phyloP scores from a whole-genome alignment of 1,139 yeast genomes.

The Scheffersomyces parashehatae region DNA sequence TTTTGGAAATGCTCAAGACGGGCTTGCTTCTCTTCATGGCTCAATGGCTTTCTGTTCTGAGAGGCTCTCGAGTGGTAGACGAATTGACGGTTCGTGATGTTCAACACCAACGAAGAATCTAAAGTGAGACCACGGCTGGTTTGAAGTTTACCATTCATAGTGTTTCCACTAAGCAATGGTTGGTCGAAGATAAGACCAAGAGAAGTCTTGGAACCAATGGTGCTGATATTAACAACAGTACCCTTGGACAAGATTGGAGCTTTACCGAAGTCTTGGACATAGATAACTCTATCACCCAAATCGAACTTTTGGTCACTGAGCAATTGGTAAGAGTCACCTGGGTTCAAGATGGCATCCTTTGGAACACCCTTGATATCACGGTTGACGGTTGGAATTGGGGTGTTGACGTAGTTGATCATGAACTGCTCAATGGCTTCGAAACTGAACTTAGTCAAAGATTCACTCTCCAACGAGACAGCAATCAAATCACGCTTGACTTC shows the following conservation, averaged over 20 bases:
- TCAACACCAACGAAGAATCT: slow-evolving; percentile 80
- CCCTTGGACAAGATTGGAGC: slow-evolving; percentile 89
- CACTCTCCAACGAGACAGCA: slow-evolving; percentile 75
- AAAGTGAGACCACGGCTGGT: slow-evolving; percentile 83
- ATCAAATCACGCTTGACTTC: slow-evolving; percentile 55
- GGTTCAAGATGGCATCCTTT: slow-evolving; percentile 76
- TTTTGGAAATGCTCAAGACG: slow-evolving; percentile 18
- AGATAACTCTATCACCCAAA: slow-evolving; percentile 88
- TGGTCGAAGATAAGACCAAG: slow-evolving; percentile 81
- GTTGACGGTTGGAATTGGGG: slow-evolving; percentile 42
- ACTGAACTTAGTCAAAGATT: slow-evolving; percentile 69
- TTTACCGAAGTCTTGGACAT: slow-evolving; percentile 84
- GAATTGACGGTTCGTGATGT: slow-evolving; percentile 71
- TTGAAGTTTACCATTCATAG: slow-evolving; percentile 71
- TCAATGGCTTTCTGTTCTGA: slow-evolving; percentile 36
- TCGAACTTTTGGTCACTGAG: slow-evolving; percentile 75
- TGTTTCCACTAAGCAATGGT: slow-evolving; percentile 80
- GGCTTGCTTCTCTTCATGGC: slow-evolving; percentile 23
- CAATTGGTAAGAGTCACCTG: slow-evolving; percentile 69
- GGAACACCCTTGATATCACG: slow-evolving; percentile 82
- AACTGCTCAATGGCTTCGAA: slow-evolving; percentile 68
- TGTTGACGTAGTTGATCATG: slow-evolving; percentile 49
- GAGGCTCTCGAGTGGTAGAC: slow-evolving; percentile 76
- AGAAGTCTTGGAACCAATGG: slow-evolving; percentile 57
- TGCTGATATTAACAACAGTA: slow-evolving; percentile 80